A percentile compares a stretch with the other conserved stretches of the same genome.
Evolutionary conservation across 306 rosid genomes (phyloP).

Genomic region (Vigna radiata): DNA sequence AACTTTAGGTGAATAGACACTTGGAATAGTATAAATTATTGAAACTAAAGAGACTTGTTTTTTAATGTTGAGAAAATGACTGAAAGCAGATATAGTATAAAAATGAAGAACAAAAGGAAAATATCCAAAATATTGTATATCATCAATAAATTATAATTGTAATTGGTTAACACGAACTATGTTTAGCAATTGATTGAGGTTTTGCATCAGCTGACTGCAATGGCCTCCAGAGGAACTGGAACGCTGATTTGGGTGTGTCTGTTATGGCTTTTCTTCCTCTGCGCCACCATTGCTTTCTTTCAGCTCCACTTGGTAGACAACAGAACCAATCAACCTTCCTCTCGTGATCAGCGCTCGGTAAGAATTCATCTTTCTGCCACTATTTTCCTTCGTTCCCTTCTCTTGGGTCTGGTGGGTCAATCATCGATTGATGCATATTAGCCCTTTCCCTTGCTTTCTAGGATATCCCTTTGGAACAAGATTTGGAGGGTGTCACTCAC

Average conservation of each 20-base stretch:
- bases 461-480: conserved; percentile 40
- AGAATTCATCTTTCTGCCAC: conserved; percentile 11
- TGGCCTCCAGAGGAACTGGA: conserved; percentile 43
- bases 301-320: conserved; percentile 53
- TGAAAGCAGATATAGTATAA: background rate
- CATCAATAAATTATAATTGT: background rate
- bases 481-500: conserved; percentile 54
- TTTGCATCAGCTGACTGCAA: background rate
- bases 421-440: background rate
- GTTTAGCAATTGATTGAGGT: background rate
- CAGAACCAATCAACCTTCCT: background rate
- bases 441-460: conserved; percentile 1
- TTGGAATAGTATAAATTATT: too few species aligned
- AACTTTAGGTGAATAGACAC: too few species aligned
- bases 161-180: background rate
- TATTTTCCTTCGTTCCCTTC: background rate
- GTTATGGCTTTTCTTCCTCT: conserved; percentile 51
- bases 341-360: conserved; percentile 22
- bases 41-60: too few species aligned
- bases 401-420: conserved; percentile 7
- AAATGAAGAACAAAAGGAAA: background rate
- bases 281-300: conserved; percentile 55
- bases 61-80: background rate
- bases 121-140: background rate
- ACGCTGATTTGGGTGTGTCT: conserved; percentile 26